Evolutionary conservation across 2,329 filamentous ascomycete species (phyloP).

Genomic region (Cladosporium sp.): DNA sequence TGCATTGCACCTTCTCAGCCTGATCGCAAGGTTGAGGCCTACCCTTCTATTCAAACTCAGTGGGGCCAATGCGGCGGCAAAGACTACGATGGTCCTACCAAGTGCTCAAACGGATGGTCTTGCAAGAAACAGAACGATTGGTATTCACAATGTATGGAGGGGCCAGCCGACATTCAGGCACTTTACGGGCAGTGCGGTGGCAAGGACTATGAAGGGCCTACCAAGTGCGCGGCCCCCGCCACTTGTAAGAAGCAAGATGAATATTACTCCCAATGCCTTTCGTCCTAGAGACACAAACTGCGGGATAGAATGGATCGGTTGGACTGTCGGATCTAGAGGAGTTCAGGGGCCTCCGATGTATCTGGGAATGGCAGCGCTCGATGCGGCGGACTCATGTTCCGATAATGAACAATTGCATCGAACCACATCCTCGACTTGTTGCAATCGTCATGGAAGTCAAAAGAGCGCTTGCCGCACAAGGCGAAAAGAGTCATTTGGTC

Average conservation of each 20-base stretch:
- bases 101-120: constrained; percentile 28
- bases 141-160: constrained; percentile 33
- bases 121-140: constrained; percentile 30
- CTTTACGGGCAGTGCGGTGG: constrained; percentile 32
- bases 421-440: too few relatives aligned
- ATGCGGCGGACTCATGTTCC: too few relatives aligned
- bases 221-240: constrained; percentile 29
- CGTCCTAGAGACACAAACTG: too few relatives aligned
- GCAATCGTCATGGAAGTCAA: too few relatives aligned
- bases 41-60: constrained; percentile 14
- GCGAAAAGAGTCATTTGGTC: too few relatives aligned
- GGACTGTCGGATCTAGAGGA: too few relatives aligned
- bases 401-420: too few relatives aligned
- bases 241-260: constrained; percentile 29
- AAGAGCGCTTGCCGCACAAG: too few relatives aligned
- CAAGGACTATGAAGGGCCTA: constrained; percentile 29
- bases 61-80: constrained; percentile 31
- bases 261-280: constrained; percentile 35
- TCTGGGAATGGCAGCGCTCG: too few relatives aligned
- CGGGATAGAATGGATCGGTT: neutral
- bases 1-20: constrained; percentile 3
- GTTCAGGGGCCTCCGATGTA: too few relatives aligned
- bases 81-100: constrained; percentile 30
- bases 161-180: neutral
- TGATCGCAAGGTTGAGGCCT: neutral